Base-by-base conservation (phyloP, 2,329 filamentous ascomycete species). In the Penicillium corylophilum region DNA sequence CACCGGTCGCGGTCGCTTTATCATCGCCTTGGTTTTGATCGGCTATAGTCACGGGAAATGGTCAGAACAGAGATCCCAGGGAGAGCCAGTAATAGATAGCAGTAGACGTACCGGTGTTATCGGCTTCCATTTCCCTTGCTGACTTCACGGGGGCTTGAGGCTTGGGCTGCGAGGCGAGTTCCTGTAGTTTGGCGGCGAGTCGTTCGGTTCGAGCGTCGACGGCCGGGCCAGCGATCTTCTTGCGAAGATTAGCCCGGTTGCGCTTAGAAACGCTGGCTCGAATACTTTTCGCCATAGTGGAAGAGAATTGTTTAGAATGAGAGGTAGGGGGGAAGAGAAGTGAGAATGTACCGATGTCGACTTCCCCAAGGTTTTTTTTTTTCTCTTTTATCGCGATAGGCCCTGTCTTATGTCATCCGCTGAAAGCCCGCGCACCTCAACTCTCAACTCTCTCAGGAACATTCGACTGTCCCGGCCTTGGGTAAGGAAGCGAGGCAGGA, bases 241-340 rank as follows among this genome's bases (percentile, higher is more conserved):
- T 79, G 72, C 92, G 92, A 59, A 96, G 81, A 64, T 83, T 86
- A 62, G 83, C 81, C 76, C 91, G 90, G 78, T 96, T 96, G 66
- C 81, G 80, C 78, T 96, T 96, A 65, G 80, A 84, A 60, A 82
- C 79, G 70, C 87, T 95, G 60, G 92, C 83, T 71, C 93, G 82
- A 55, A 88, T 79, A 69, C 89, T 88, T 72, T 95, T 96, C 22
- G 92, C 93, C 93, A 96, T 97, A 63, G 35, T n/a, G 20, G 26
- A 26, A 42, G 35, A 44, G 22, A 18, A 28, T 23, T 8, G 33
- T 31, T 45, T n/a, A 23, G 12, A 51, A 22, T 15, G 24, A 20
- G 24, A 44, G 28, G 45, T 41, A 13, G 45, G 31, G 33, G 28
- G 8, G 36, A 35, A 39, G 44, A 46, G 8, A 29, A 13, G 23